Evolutionary conservation across 2,329 filamentous ascomycete species (phyloP).

Genomic region (Fusarium solani-melongenae): DNA sequence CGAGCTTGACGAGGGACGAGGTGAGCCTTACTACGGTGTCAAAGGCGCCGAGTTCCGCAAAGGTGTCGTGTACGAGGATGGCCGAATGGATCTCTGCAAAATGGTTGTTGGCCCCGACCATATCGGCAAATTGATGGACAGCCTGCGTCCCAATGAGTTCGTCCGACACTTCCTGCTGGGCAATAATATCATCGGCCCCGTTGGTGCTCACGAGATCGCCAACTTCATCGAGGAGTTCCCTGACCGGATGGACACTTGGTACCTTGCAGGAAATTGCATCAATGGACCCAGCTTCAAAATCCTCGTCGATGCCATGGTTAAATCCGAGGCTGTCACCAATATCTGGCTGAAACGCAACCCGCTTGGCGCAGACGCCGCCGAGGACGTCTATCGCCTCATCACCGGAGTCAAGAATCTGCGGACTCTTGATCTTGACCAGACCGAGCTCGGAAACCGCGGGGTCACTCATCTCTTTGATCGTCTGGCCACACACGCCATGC

Average conservation of each 20-base stretch:
- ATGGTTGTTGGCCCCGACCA: conserved; percentile 64
- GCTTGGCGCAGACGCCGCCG: conserved; percentile 52
- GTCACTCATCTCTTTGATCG: conserved; percentile 55
- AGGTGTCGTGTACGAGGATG: conserved; percentile 61
- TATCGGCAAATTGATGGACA: conserved; percentile 61
- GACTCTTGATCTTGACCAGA: conserved; percentile 65
- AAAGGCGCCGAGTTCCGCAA: conserved; percentile 51
- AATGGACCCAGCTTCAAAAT: conserved; percentile 53
- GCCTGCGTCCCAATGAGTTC: conserved; percentile 58
- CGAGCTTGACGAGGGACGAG: conserved; percentile 49
- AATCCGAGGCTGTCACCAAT: conserved; percentile 57
- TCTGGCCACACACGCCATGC: conserved; percentile 46
- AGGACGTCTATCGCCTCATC: conserved; percentile 57
- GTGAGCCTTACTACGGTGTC: conserved; percentile 51
- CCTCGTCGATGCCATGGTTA: conserved; percentile 58
- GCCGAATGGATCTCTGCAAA: conserved; percentile 66
- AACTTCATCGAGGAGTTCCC: conserved; percentile 58
- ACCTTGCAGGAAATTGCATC: conserved; percentile 66
- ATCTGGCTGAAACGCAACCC: conserved; percentile 68
- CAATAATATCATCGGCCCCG: conserved; percentile 65
- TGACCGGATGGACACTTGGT: conserved; percentile 64
- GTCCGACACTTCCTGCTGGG: conserved; percentile 64
- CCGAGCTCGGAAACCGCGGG: conserved; percentile 60
- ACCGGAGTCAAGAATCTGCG: conserved; percentile 55
- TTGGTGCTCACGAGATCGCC: conserved; percentile 58